These are phyloP conservation scores for Porcisia hertigi DNA, from an alignment of 208 protist genomes.

Conservation along the genomic window DNA sequence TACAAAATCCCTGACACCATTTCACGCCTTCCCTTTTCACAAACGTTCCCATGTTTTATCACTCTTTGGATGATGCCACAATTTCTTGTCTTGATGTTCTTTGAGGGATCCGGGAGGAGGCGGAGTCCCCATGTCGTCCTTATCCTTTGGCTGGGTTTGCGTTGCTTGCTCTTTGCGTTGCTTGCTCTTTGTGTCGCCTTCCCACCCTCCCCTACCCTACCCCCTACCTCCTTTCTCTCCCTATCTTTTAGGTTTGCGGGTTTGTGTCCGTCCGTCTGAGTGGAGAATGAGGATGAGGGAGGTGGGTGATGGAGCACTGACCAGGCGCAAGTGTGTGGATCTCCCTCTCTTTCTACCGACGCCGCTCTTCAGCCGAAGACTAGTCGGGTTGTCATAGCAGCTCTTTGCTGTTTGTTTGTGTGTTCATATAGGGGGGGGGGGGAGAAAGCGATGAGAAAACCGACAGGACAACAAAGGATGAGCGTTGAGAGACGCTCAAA, in stretches of 20 bases:
- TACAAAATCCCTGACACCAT: too few species aligned
- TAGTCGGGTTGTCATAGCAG: not conserved
- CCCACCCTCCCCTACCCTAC: not conserved
- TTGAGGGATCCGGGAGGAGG: too few species aligned
- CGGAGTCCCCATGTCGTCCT: not conserved
- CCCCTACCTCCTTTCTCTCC: not conserved
- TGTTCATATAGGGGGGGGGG: not conserved
- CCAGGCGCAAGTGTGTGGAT: too few species aligned
- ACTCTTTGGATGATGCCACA: too few species aligned
- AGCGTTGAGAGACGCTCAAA: not conserved
- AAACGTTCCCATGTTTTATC: too few species aligned
- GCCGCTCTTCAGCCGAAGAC: not conserved
- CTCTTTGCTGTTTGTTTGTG: not conserved
- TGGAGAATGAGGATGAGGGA: not conserved
- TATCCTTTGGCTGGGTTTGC: not conserved
- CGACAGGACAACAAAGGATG: not conserved
- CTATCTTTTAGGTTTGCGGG: not conserved
- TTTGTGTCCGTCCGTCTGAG: not conserved
- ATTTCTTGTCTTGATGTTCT: too few species aligned
- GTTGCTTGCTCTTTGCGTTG: not conserved
- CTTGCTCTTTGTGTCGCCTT: slow-evolving; percentile 4
- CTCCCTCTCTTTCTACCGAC: not conserved
- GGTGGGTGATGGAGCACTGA: not conserved
- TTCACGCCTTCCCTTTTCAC: too few species aligned
- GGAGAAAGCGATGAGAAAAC: not conserved